These are phyloP conservation scores for Plasmopara halstedii DNA, from an alignment of 352 stramenopile genomes.

Conservation along the genomic window DNA sequence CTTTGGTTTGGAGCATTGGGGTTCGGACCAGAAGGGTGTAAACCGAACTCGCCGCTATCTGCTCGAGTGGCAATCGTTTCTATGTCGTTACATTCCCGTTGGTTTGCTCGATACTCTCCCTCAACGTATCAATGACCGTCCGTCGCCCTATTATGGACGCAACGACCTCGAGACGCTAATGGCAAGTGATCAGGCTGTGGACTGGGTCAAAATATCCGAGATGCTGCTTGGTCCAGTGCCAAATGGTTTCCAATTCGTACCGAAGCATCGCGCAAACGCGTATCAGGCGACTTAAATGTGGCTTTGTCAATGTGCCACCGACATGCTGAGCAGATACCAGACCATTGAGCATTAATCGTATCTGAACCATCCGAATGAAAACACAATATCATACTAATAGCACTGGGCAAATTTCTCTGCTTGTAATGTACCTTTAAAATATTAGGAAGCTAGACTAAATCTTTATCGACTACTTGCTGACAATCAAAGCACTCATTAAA, in stretches of 20 bases:
- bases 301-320: no score
- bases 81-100: conserved; percentile 97
- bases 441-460: no score
- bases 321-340: no score
- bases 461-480: no score
- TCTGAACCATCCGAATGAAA: no score
- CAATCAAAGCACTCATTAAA: no score
- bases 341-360: no score
- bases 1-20: conserved; percentile 99
- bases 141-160: conserved; percentile 88
- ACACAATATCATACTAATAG: no score
- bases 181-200: conserved; percentile 88
- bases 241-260: conserved; percentile 90
- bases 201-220: conserved; percentile 99
- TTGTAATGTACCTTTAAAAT: no score
- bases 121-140: conserved; percentile 97
- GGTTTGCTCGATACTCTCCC: conserved; percentile 93
- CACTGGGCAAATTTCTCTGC: no score
- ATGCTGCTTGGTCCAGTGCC: conserved; percentile 96
- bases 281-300: conserved; percentile 55
- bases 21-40: conserved; percentile 96
- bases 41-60: conserved; percentile 97
- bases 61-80: conserved; percentile 98
- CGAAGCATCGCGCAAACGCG: conserved; percentile 97
- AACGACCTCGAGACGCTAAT: conserved; percentile 98